phyloP scores from a whole-genome alignment of 352 stramenopile species.

The Globisporangium echinulatum region DNA sequence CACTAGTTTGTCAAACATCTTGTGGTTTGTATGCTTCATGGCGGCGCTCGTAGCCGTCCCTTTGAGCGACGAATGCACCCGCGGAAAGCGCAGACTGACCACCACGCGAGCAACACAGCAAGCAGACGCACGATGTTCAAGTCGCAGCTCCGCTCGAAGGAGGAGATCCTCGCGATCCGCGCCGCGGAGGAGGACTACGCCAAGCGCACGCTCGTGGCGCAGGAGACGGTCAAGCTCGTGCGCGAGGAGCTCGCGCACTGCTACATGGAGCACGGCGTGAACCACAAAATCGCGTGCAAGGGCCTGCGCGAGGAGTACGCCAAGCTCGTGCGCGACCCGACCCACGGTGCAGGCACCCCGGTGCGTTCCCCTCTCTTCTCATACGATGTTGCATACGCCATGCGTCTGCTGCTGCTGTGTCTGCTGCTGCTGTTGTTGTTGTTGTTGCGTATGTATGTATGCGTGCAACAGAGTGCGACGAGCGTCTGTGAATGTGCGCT shows the following conservation, averaged over 20 bases:
- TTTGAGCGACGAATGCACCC: too few species aligned
- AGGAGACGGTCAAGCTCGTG: constrained; percentile 81
- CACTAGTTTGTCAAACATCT: too few species aligned
- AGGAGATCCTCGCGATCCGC: constrained; percentile 78
- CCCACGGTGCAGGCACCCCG: constrained; percentile 60
- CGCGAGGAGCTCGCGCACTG: constrained; percentile 80
- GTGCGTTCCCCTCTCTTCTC: constrained; percentile 21
- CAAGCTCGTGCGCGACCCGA: constrained; percentile 74
- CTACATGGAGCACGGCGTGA: constrained; percentile 86
- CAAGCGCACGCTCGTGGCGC: constrained; percentile 64
- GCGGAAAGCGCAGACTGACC: too few species aligned
- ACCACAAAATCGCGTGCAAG: constrained; percentile 87
- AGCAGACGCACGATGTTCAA: constrained; percentile 32
- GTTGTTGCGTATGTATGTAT: not conserved
- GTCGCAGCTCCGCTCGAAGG: constrained; percentile 72
- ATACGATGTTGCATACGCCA: not conserved
- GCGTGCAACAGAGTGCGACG: not conserved
- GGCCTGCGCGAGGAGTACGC: constrained; percentile 76
- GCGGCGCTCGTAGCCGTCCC: too few species aligned
- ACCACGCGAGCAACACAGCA: too few species aligned
- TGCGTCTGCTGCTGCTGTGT: too few species aligned
- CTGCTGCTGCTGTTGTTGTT: too few species aligned
- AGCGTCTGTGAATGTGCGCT: not conserved
- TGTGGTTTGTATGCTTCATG: too few species aligned
- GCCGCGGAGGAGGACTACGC: constrained; percentile 70